A percentile compares a stretch with the other conserved stretches of the same genome.
These are phyloP conservation scores for Klebsormidium nitens DNA, from an alignment of 139 green algal genomes.

Conservation along the genomic window DNA sequence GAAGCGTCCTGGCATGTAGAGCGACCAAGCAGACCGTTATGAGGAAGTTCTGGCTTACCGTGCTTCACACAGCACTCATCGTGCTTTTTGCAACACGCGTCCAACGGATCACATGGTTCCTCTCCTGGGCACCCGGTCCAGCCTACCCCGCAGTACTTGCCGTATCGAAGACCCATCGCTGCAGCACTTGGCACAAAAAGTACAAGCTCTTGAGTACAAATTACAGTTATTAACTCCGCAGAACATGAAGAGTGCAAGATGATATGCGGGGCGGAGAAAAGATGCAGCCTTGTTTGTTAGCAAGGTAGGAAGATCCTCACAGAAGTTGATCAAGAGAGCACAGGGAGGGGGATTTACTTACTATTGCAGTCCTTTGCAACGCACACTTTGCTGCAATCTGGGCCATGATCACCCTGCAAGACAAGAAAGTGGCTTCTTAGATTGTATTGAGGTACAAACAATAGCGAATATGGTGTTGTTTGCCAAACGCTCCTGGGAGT, in stretches of 20 bases:
- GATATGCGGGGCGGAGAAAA: background rate
- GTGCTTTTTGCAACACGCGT: slow-evolving; percentile 9
- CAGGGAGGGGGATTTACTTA: background rate
- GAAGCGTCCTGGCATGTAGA: no score
- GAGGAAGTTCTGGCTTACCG: no score
- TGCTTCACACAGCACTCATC: background rate
- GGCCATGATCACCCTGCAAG: background rate
- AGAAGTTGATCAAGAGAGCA: no score
- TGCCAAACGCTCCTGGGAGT: no score
- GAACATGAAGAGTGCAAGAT: background rate
- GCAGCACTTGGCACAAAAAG: background rate
- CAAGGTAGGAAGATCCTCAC: no score
- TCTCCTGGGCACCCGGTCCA: background rate
- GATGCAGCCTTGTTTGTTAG: background rate
- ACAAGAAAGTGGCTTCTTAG: no score
- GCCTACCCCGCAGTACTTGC: slow-evolving; percentile 15
- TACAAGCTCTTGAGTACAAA: background rate
- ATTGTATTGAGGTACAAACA: no score
- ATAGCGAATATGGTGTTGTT: no score
- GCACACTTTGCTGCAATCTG: background rate
- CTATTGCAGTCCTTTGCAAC: background rate
- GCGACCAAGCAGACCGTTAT: no score
- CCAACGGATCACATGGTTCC: background rate
- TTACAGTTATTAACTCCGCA: background rate
- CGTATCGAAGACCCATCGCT: background rate